Evolutionary conservation across 2,329 filamentous ascomycete genomes (phyloP), one percentile per base, ranked within the genome.

Genomic region (Dactylonectria macrodidyma): DNA sequence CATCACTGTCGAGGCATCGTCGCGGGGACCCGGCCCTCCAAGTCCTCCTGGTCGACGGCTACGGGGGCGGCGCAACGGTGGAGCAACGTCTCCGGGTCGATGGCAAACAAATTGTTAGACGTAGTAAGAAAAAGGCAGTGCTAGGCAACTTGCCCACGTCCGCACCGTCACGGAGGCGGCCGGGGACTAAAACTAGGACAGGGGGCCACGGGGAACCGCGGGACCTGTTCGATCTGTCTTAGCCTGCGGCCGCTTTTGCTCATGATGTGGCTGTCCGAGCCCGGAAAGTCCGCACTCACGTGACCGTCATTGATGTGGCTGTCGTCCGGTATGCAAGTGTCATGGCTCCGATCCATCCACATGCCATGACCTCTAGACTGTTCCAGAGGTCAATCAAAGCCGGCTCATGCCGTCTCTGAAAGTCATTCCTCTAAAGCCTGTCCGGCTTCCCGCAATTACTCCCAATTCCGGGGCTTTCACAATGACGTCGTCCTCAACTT

Each of bases 111-210:
- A 54, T 22, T 54, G n/a, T 11, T 24, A 19, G 19, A 19, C 19
- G 19, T 19, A 19, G 19, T 19, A 10, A 54, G 22, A 36, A 19
- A 19, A 36, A 36, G 10, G 11, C 33, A 6, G 24, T 51, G 19
- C 33, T 38, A 10, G n/a, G 41, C 34, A 24, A 50, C 50, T 22
- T n/a, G 24, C 34, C 26, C 16, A 34, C 30, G 50, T 51, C 58
- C 58, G 63, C 46, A 66, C 52, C 52, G 33, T 66, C 54, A 62
- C 64, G 59, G 64, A 66, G 54, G 54, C 54, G 59, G 36, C 59
- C 58, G 64, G 64, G 59, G 54, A n/a, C 26, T 57, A n/a, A 16
- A 10, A 47, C 46, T 33, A 41, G 52, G 59, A 54, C 46, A 66
- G 50, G 59, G 64, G 63, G 51, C 19, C 47, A 36, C 47, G 59